Base-by-base conservation (phyloP, 441 rosid genomes). In the Mallotus japonicus region DNA sequence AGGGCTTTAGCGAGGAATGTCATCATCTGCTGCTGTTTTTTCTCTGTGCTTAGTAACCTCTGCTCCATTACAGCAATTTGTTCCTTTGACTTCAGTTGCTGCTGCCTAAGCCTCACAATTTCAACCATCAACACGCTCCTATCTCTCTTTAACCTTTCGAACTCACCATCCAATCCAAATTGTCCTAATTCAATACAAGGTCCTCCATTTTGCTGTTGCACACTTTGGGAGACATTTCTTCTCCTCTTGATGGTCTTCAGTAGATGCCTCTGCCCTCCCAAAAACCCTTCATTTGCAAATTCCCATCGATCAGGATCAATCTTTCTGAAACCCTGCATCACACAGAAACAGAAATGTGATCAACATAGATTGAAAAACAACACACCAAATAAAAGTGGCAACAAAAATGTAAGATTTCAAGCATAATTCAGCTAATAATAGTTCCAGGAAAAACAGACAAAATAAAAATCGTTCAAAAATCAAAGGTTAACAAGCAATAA, bases 281-380 rank as follows among this genome's bases (percentile, higher is more conserved):
- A 72, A 79, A 94, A 94, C 56, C 95, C 93, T 82, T 92, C 98
- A 40, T 88, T 90, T 3, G 96, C 95, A 55, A 94, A 94, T 78
- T 92, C 97, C 96, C 97, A 94, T 49, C 86, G 77, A 61, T 94
- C 97, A 13, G 97, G 92, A 85, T 94, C 94, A 40, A 94, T 83
- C 82, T 92, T 94, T 80, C 88, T 84, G 64, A 94, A 92, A 37
- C 99, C 99, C 97, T 94, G 82, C 77, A 79, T 37, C 74, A 64
- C 50, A 5, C 34, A 55, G 24, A 47, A 22, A 73, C 20, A 76
- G 15, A 14, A 55, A 49, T 42, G 37, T 11, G 24, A 73, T 65
- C 47, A 62, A 17, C 44, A 73, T 44, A 16, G 0, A 4, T n/a
- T 8, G 44, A 37, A 37, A 37, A 54, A 12, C 9, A 24, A 55